A percentile compares a stretch with the other conserved stretches of the same genome.
These are phyloP conservation scores for Escallonia herrerae DNA, from an alignment of 129 eudicot genomes.

Conservation along the genomic window DNA sequence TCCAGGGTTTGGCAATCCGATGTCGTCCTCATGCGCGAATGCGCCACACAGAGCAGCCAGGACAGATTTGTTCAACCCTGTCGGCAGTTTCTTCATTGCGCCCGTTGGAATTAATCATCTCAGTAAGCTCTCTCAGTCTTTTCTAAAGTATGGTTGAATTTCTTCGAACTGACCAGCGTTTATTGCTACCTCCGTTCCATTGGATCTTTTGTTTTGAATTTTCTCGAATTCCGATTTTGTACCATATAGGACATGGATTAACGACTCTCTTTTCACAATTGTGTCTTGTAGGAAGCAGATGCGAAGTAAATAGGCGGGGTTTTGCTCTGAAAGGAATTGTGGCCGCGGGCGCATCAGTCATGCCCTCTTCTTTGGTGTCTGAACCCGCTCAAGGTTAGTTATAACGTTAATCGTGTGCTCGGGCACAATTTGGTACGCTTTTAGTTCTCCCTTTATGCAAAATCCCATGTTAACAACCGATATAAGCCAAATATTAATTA, in stretches of 20 bases:
- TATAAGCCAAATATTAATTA: too few species aligned
- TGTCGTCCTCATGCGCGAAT: conserved; percentile 54
- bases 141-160: background rate
- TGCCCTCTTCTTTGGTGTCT: conserved; percentile 55
- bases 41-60: conserved; percentile 27
- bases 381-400: conserved; percentile 52
- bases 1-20: background rate
- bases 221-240: background rate
- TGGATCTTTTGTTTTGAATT: background rate
- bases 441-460: too few species aligned
- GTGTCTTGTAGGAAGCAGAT: conserved; percentile 43
- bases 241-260: background rate
- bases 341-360: conserved; percentile 72
- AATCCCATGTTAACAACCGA: too few species aligned
- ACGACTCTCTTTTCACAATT: background rate
- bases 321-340: conserved; percentile 61
- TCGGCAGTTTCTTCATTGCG: conserved; percentile 9
- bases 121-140: conserved; percentile 45
- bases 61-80: conserved; percentile 23
- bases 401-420: too few species aligned
- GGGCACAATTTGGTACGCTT: too few species aligned
- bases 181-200: background rate
- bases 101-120: conserved; percentile 23
- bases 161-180: background rate
- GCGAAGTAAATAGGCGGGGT: conserved; percentile 65